Evolutionary conservation across 495 filamentous ascomycete genomes (phyloP).

Genomic region (Extremus antarcticus): DNA sequence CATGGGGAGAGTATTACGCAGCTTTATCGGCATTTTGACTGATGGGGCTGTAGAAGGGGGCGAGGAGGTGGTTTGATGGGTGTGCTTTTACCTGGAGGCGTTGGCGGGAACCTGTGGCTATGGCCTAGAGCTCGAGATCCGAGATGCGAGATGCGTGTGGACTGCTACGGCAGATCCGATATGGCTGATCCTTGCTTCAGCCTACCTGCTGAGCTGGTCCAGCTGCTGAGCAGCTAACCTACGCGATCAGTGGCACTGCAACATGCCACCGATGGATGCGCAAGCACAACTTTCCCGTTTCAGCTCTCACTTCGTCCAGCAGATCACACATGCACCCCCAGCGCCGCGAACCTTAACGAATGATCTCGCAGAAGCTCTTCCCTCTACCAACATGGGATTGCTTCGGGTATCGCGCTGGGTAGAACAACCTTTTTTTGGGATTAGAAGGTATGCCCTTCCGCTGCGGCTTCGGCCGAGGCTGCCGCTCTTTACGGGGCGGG

Average conservation of each 20-base stretch:
- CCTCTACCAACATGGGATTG: not conserved
- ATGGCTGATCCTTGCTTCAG: too few relatives aligned
- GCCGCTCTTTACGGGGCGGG: not conserved
- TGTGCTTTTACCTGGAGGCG: too few relatives aligned
- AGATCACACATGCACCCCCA: not conserved
- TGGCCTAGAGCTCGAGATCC: too few relatives aligned
- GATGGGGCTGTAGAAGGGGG: not conserved
- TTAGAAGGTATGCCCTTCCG: slow-evolving; percentile 36
- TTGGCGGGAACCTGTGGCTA: too few relatives aligned
- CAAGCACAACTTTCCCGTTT: too few relatives aligned
- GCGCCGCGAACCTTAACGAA: not conserved
- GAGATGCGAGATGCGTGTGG: too few relatives aligned
- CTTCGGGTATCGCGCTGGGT: not conserved
- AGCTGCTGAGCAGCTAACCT: too few relatives aligned
- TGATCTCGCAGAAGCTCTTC: not conserved
- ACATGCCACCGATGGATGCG: too few relatives aligned
- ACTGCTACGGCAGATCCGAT: too few relatives aligned
- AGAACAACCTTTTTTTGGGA: not conserved
- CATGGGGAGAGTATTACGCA: slow-evolving; percentile 55
- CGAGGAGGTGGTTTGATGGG: not conserved
- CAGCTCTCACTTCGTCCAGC: not conserved
- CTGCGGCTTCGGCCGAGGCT: slow-evolving; percentile 7
- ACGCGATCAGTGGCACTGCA: too few relatives aligned
- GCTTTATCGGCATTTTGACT: slow-evolving; percentile 34
- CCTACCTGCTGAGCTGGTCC: too few relatives aligned